Percentiles rank a stretch among this genome's conserved stretches.
Evolutionary conservation across 345 rosid genomes (phyloP).

Genomic region (Boechera retrofracta): DNA sequence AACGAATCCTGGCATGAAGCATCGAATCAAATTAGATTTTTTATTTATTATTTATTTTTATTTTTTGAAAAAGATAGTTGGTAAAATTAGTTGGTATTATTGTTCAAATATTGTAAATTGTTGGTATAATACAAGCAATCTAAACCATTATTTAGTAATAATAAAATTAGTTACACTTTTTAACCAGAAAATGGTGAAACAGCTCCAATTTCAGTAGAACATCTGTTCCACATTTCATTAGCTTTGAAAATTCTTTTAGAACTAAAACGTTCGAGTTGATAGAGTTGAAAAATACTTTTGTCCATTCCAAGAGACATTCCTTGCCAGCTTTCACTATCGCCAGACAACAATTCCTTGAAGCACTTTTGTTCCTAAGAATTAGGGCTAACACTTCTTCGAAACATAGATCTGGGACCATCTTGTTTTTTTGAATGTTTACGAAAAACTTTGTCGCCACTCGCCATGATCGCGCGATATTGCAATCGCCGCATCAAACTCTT

Average conservation of each 20-base stretch:
- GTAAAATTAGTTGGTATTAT: too few relatives aligned
- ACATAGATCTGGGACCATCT: neutral
- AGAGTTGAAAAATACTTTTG: neutral
- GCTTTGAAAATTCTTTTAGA: neutral
- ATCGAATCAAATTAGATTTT: too few relatives aligned
- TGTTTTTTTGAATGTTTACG: neutral
- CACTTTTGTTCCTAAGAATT: neutral
- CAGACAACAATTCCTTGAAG: conserved; percentile 11
- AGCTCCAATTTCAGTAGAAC: neutral
- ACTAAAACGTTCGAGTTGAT: conserved; percentile 3
- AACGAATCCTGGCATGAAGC: too few relatives aligned
- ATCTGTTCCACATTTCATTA: conserved; percentile 13
- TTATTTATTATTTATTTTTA: too few relatives aligned
- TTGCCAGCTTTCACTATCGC: conserved; percentile 19
- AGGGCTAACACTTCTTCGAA: neutral
- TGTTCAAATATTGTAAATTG: too few relatives aligned
- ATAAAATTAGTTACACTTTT: neutral
- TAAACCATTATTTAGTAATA: too few relatives aligned
- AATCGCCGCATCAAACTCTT: neutral
- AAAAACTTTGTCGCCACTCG: neutral
- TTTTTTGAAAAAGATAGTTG: too few relatives aligned
- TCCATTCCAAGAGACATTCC: neutral
- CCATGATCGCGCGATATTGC: neutral
- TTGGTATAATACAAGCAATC: too few relatives aligned
- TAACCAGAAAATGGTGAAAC: conserved; percentile 13